Evolutionary conservation across 2,329 filamentous ascomycete genomes (phyloP), one percentile per base, ranked within the genome.

Genomic region (Sclerotiophoma versabilis): DNA sequence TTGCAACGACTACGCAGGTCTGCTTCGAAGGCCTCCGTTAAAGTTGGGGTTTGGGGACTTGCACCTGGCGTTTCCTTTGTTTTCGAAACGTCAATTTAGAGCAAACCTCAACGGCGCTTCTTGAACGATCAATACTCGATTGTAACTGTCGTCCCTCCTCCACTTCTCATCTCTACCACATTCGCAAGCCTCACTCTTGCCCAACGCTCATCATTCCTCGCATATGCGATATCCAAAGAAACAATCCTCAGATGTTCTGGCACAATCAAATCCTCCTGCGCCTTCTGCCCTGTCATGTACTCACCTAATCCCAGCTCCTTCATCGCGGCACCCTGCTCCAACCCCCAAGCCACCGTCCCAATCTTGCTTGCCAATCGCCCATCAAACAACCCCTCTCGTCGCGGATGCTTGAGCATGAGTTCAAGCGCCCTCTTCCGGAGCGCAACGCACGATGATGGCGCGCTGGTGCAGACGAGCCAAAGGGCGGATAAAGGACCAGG

Each of bases 291-390:
- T 39, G 22, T 12, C n/a, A 66, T 41, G 25, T 64, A 53, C 5
- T 26, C 42, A 7, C n/a, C 11, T 20, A 52, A 12, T 8, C 60
- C 59, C 33, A 59, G 20, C 25, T 60, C 57, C 9, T 49, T 59
- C 25, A 64, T 49, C 12, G 59, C 41, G 17, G 58, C 63, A 32
- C 57, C 57, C 52, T 74, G 66, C 43, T 74, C 71, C 15, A 73
- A 26, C 19, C 34, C 51, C 53, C 72, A 57, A 5, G 59, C 55
- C 42, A 66, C 64, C 42, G 54, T 58, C 2, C 68, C 71, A 22
- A 74, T 61, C 19, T 62, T 53, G 0, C 70, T 73, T 84, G 85
- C 87, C 83, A 91, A 67, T 80, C 90, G 1, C 83, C 87, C 65
- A 84, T 80, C 36, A 74, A 77, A 69, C 85, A 89, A 2, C 75